These are phyloP conservation scores for Alternaria dauci DNA, from an alignment of 2,329 filamentous ascomycete genomes.

Conservation along the genomic window DNA sequence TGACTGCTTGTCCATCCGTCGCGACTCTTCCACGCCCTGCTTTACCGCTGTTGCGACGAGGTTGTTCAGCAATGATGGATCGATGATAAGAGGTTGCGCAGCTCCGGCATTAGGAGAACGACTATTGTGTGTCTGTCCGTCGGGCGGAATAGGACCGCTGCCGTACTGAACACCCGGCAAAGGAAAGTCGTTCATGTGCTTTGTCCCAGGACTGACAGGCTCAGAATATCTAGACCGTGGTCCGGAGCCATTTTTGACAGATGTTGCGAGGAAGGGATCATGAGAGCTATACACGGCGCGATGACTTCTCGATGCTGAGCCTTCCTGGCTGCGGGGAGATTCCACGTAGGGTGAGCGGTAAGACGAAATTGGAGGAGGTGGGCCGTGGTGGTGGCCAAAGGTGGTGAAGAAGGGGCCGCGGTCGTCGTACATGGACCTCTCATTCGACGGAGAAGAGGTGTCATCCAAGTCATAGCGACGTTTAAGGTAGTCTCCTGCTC, in stretches of 20 bases:
- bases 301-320: constrained; percentile 10
- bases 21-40: constrained; percentile 31
- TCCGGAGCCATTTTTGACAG: background rate
- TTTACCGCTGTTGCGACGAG: constrained; percentile 32
- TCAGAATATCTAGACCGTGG: constrained; percentile 17
- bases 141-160: constrained; percentile 34
- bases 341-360: constrained; percentile 29
- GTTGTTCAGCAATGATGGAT: constrained; percentile 27
- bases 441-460: constrained; percentile 3
- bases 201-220: constrained; percentile 20
- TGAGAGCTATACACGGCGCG: background rate
- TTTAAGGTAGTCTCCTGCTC: constrained; percentile 30
- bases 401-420: constrained; percentile 7
- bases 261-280: background rate
- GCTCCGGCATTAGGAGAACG: background rate
- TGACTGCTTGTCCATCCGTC: constrained; percentile 6
- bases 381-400: background rate
- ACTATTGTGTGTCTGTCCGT: constrained; percentile 5
- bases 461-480: constrained; percentile 26
- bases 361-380: constrained; percentile 11
- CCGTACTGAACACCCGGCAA: constrained; percentile 36
- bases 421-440: constrained; percentile 29
- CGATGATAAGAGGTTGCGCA: constrained; percentile 12
- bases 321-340: constrained; percentile 13
- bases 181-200: constrained; percentile 11